Base-by-base conservation (phyloP, 108 stramenopile genomes). In the Mediolabrus comicus region DNA sequence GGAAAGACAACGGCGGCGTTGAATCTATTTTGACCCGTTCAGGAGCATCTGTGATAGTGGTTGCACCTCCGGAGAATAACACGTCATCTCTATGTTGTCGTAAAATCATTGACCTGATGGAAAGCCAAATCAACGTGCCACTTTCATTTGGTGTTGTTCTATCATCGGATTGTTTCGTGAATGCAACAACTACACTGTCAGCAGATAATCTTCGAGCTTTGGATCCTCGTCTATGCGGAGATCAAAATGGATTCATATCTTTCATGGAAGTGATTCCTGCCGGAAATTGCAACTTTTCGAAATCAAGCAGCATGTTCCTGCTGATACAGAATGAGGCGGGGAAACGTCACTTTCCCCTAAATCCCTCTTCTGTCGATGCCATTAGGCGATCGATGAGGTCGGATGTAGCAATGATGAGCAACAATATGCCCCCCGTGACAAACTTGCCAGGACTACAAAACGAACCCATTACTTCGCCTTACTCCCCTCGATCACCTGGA, bases 111-210 rank as follows among this genome's bases (percentile, higher is more conserved):
- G 86, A 88, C 55, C 49, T 90, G 55, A 46, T 89, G 33, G 83
- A 82, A 51, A 52, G 29, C 36, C 69, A 59, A 36, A 61, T 80
- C 36, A 72, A 72, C 31, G 65, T 85, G 35, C 86, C 90, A 28
- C 56, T 94, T 51, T 90, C 92, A 19, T 91, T 91, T 67, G 74
- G 75, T 43, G 80, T 87, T 10, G 67, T 94, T 30, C 63, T 91
- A 35, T 82, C 77, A 36, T 53, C 80, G 25, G 86, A 86, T 34
- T 86, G 85, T 32, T 86, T 94, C 55, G 77, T 74, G 19, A 86
- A 87, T 49, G 54, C 72, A 25, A 69, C 36, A n/a, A 6, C 60
- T 35, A 32, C 64, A 4, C 83, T 83, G 19, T 72, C 83, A 22
- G 53, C 64, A 10, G 75, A 85, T 41, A 82, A 93, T 56, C 62